phyloP scores from a whole-genome alignment of 352 stramenopile species.

The Pythium folliculosum region DNA sequence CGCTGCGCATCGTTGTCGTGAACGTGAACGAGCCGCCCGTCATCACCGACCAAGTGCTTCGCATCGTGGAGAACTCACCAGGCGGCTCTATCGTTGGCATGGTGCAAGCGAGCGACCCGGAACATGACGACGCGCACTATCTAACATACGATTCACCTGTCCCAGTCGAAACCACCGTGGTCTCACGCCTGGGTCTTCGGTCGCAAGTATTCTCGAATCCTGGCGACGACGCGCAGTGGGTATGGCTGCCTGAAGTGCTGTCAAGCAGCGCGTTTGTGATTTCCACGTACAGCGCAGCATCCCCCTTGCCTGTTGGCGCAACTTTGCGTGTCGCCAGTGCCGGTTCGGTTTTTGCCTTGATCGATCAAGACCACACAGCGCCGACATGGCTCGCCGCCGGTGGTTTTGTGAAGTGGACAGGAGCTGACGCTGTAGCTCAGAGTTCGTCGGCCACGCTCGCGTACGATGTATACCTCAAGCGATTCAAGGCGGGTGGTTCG shows the following conservation, averaged over 20 bases:
- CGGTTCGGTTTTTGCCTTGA: constrained; percentile 24
- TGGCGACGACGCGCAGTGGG: constrained; percentile 26
- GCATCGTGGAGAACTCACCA: constrained; percentile 38
- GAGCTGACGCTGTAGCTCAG: constrained; percentile 15
- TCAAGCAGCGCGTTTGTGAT: constrained; percentile 15
- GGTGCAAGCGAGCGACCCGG: constrained; percentile 23
- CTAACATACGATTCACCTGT: constrained; percentile 16
- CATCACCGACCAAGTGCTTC: constrained; percentile 31
- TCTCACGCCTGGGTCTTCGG: background rate
- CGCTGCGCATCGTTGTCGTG: constrained; percentile 31
- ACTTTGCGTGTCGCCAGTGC: constrained; percentile 27
- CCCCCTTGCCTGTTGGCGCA: constrained; percentile 7
- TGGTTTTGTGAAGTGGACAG: constrained; percentile 12
- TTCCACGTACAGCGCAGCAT: constrained; percentile 1
- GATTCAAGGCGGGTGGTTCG: background rate
- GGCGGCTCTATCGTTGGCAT: constrained; percentile 11
- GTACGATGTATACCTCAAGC: constrained; percentile 30
- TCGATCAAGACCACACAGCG: constrained; percentile 24
- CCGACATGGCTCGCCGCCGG: constrained; percentile 21
- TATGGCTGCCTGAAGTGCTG: constrained; percentile 14
- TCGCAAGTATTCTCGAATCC: constrained; percentile 23
- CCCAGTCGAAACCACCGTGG: background rate
- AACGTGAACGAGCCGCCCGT: constrained; percentile 59
- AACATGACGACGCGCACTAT: constrained; percentile 28
- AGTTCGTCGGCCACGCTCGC: constrained; percentile 13